These are phyloP conservation scores for Paramecium sonneborni DNA, from an alignment of 73 alveolate species.

Conservation along the genomic window DNA sequence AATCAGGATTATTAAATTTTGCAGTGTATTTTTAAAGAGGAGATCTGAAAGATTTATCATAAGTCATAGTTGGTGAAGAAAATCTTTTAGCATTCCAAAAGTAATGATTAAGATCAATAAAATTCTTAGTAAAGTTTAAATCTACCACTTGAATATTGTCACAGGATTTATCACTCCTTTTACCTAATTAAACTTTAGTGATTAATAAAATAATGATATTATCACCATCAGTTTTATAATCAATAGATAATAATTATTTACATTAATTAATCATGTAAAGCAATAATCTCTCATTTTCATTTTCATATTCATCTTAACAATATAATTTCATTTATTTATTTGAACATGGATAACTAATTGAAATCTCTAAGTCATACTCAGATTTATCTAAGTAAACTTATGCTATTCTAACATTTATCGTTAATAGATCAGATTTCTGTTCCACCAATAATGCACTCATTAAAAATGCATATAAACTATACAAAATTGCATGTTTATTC, in stretches of 20 bases:
- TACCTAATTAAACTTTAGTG: neutral
- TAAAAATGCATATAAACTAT: neutral
- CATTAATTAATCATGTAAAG: neutral
- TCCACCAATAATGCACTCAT: slow-evolving; percentile 5
- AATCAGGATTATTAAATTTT: neutral
- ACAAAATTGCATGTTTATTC: neutral
- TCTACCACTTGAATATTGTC: neutral
- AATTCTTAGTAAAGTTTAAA: neutral
- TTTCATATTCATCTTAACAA: neutral
- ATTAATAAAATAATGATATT: neutral
- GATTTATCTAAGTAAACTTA: neutral
- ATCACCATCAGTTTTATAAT: slow-evolving; percentile 28
- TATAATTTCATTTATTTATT: neutral
- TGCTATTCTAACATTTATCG: neutral
- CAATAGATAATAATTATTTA: neutral
- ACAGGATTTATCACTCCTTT: neutral
- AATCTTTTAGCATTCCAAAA: neutral
- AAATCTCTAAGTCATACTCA: neutral
- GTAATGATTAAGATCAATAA: neutral
- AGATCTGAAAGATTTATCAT: neutral
- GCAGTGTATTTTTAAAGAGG: neutral
- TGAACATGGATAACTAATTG: neutral
- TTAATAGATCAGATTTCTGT: neutral
- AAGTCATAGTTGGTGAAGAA: neutral
- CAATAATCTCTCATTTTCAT: neutral